Percentiles rank a stretch among this genome's conserved stretches.
phyloP scores from a whole-genome alignment of 2,329 filamentous ascomycete genomes.

The Pezicula neosporulosa region DNA sequence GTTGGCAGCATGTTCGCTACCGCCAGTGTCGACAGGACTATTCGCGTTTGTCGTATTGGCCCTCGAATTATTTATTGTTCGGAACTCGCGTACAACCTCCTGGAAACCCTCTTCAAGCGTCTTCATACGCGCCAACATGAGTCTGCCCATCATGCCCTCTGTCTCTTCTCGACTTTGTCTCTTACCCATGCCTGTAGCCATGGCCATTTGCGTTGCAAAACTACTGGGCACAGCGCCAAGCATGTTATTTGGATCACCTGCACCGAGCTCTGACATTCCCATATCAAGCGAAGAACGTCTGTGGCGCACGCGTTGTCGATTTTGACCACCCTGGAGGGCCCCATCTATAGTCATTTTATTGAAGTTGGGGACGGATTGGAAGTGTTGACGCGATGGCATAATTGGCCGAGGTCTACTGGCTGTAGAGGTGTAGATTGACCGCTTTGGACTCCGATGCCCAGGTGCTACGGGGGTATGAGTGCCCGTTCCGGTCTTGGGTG shows the following conservation, averaged over 20 bases:
- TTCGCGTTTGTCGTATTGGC: slow-evolving; percentile 25
- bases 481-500: slow-evolving; percentile 17
- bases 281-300: slow-evolving; percentile 60
- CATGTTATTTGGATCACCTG: slow-evolving; percentile 60
- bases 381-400: slow-evolving; percentile 46
- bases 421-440: slow-evolving; percentile 32
- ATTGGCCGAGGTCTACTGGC: slow-evolving; percentile 54
- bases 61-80: slow-evolving; percentile 17
- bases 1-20: not conserved
- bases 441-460: slow-evolving; percentile 19
- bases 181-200: slow-evolving; percentile 62
- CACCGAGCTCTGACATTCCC: slow-evolving; percentile 69
- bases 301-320: slow-evolving; percentile 12
- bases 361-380: slow-evolving; percentile 53
- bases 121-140: slow-evolving; percentile 89
- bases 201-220: slow-evolving; percentile 78
- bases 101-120: slow-evolving; percentile 87
- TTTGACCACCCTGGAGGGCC: slow-evolving; percentile 29
- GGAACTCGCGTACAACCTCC: slow-evolving; percentile 77
- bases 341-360: slow-evolving; percentile 4
- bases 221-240: slow-evolving; percentile 66
- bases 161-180: slow-evolving; percentile 38
- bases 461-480: slow-evolving; percentile 17
- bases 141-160: slow-evolving; percentile 71
- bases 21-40: slow-evolving; percentile 18